phyloP scores from a whole-genome alignment of 352 stramenopile genomes.

The Phytopythium oedochilum region DNA sequence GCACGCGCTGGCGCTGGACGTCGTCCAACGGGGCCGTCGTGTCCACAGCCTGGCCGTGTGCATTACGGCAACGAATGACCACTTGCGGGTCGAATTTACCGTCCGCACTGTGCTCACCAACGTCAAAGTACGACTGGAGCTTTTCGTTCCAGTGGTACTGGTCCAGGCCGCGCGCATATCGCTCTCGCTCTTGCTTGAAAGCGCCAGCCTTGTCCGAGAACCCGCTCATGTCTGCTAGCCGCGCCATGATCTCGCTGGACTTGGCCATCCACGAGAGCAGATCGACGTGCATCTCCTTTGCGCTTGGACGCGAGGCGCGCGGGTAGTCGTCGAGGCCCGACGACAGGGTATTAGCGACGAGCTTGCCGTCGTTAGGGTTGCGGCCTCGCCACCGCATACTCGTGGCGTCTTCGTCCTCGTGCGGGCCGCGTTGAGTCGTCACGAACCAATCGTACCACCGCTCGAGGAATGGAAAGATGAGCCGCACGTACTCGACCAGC shows the following conservation, averaged over 20 bases:
- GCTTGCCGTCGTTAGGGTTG: conserved; percentile 54
- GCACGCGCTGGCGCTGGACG: conserved; percentile 25
- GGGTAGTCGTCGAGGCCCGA: conserved; percentile 94
- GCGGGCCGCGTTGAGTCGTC: conserved; percentile 47
- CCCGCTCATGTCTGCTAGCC: conserved; percentile 33
- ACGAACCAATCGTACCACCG: conserved; percentile 78
- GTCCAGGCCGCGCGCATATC: conserved; percentile 44
- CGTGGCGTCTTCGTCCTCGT: conserved; percentile 16
- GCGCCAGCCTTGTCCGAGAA: conserved; percentile 16
- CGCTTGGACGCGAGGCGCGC: conserved; percentile 55
- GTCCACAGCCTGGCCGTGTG: conserved; percentile 35
- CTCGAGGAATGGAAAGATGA: conserved; percentile 68
- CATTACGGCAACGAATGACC: conserved; percentile 61
- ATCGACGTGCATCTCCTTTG: conserved; percentile 89
- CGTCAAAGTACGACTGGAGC: conserved; percentile 69
- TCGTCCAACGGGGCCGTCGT: conserved; percentile 27
- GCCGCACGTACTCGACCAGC: conserved; percentile 32
- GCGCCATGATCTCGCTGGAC: conserved; percentile 48
- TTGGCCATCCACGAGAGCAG: conserved; percentile 89
- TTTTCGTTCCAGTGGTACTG: conserved; percentile 69
- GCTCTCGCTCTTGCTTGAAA: conserved; percentile 26
- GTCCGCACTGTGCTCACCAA: conserved; percentile 74
- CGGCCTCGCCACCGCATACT: conserved; percentile 85
- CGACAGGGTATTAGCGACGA: conserved; percentile 89
- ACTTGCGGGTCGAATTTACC: conserved; percentile 64